A percentile compares a stretch with the other conserved stretches of the same genome.
Conservation (phyloP, 2,329 filamentous ascomycete species). For the Aspergillus hortae region DNA sequence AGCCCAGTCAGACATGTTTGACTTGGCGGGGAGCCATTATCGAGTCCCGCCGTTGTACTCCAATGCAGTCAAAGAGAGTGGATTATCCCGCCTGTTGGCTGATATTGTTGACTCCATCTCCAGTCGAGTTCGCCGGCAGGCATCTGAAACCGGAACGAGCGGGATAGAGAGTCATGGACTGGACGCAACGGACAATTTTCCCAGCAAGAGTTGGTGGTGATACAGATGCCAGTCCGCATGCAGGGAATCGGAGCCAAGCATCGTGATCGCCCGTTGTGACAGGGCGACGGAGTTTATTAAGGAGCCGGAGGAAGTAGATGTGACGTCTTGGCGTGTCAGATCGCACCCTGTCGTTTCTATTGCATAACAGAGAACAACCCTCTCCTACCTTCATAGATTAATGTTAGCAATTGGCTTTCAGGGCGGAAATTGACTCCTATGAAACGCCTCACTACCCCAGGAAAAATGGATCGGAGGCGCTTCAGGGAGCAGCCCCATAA, state of each 20-base stretch:
- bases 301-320: background rate
- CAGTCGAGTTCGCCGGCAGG: too few species aligned
- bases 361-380: too few species aligned
- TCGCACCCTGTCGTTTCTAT: background rate
- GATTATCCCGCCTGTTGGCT: too few species aligned
- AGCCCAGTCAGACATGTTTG: background rate
- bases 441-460: background rate
- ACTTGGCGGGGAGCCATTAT: background rate
- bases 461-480: background rate
- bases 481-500: background rate
- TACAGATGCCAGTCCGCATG: background rate
- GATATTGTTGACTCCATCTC: too few species aligned
- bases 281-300: background rate
- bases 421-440: background rate
- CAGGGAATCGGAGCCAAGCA: background rate
- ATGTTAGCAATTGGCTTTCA: background rate
- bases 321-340: conserved; percentile 1
- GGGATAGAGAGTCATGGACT: too few species aligned
- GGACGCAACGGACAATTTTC: too few species aligned
- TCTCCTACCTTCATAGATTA: background rate
- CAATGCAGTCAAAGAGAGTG: too few species aligned
- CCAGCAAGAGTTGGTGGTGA: background rate
- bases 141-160: too few species aligned
- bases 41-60: too few species aligned
- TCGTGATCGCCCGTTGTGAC: background rate